A percentile compares a stretch with the other conserved stretches of the same genome.
These are phyloP conservation scores for Cymbidium sinense DNA, from an alignment of 106 monocot species.

Conservation along the genomic window DNA sequence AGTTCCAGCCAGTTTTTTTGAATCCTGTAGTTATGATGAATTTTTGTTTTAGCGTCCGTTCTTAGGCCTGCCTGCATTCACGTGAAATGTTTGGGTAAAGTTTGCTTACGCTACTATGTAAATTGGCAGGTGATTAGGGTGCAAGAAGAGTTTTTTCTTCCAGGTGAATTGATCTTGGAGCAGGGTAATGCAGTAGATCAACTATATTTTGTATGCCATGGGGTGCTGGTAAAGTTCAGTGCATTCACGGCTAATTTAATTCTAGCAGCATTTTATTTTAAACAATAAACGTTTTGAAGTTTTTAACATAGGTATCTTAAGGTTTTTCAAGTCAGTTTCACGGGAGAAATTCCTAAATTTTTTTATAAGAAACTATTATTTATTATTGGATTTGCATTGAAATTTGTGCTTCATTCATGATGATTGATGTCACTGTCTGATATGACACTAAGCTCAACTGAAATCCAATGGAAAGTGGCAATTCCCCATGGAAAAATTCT, in stretches of 20 bases:
- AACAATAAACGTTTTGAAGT: background rate
- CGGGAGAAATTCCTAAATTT: background rate
- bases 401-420: background rate
- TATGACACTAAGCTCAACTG: background rate
- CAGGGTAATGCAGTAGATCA: slow-evolving; percentile 87
- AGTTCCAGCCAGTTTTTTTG: too few species aligned
- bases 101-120: background rate
- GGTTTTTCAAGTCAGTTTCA: background rate
- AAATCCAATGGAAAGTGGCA: background rate
- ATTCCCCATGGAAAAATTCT: background rate
- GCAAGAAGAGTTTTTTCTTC: slow-evolving; percentile 90
- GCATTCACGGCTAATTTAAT: background rate
- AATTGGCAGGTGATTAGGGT: slow-evolving; percentile 55
- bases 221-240: slow-evolving; percentile 12
- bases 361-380: background rate
- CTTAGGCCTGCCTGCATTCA: background rate
- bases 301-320: background rate
- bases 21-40: too few species aligned
- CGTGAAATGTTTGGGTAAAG: slow-evolving; percentile 11
- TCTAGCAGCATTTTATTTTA: background rate
- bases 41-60: background rate
- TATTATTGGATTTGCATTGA: background rate
- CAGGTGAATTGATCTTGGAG: slow-evolving; percentile 84
- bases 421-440: background rate
- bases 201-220: slow-evolving; percentile 87